These are phyloP conservation scores for Metarhizium brunneum DNA, from an alignment of 2,329 filamentous ascomycete genomes.

Conservation along the genomic window DNA sequence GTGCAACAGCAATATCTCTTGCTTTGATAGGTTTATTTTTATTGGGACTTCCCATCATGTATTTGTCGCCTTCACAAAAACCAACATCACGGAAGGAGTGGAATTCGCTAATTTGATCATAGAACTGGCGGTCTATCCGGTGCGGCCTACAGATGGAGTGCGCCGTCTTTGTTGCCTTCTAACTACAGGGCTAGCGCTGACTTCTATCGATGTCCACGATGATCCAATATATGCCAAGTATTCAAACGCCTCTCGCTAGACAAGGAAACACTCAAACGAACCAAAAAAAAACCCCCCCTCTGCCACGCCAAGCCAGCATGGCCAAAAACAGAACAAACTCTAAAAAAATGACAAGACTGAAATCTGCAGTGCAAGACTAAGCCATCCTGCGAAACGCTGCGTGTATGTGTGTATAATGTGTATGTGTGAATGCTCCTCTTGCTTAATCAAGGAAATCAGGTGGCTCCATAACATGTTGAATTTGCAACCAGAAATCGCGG, in stretches of 20 bases:
- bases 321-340: neutral
- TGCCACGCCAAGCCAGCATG: neutral
- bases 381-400: neutral
- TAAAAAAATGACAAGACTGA: neutral
- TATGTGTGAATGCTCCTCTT: neutral
- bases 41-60: too few species aligned
- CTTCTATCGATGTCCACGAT: neutral
- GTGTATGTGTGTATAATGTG: conserved; percentile 2
- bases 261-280: neutral
- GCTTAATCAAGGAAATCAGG: neutral
- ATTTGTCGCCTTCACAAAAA: too few species aligned
- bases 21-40: too few species aligned
- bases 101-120: too few species aligned
- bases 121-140: too few species aligned
- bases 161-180: neutral
- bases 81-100: too few species aligned
- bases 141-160: neutral
- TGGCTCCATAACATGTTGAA: neutral
- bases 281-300: neutral
- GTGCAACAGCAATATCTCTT: too few species aligned
- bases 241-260: conserved; percentile 4
- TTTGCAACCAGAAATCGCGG: neutral
- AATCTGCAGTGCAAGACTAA: neutral
- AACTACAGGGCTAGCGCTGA: neutral
- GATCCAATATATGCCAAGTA: neutral